These are phyloP conservation scores for Trichoderma sp. DNA, from an alignment of 2,329 filamentous ascomycete species.

Conservation along the genomic window DNA sequence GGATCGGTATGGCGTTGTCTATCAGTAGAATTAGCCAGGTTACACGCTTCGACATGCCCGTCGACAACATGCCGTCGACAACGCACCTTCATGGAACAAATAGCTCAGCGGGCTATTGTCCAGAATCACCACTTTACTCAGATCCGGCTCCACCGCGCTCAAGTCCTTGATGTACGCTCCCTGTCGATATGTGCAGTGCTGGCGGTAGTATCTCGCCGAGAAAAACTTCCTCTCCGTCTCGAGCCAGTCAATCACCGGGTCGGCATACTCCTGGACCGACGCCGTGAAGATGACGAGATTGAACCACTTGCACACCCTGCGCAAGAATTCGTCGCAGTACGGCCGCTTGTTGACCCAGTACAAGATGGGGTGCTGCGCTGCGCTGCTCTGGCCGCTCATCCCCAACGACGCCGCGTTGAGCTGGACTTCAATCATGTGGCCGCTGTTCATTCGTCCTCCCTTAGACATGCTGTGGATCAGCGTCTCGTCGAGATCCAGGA, in stretches of 20 bases:
- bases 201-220: slow-evolving; percentile 87
- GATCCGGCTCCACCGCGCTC: slow-evolving; percentile 90
- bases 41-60: not conserved
- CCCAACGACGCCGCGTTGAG: slow-evolving; percentile 72
- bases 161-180: slow-evolving; percentile 98
- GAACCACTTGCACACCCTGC: slow-evolving; percentile 94
- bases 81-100: slow-evolving; percentile 93
- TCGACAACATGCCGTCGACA: slow-evolving; percentile 33
- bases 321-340: slow-evolving; percentile 93
- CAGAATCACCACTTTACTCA: slow-evolving; percentile 98
- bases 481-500: slow-evolving; percentile 95
- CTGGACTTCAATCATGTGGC: slow-evolving; percentile 98
- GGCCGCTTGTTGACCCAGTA: slow-evolving; percentile 99
- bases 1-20: slow-evolving; percentile 99
- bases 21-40: slow-evolving; percentile 26
- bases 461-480: slow-evolving; percentile 98
- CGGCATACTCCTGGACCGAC: slow-evolving; percentile 96
- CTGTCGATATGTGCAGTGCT: slow-evolving; percentile 94
- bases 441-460: slow-evolving; percentile 90
- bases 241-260: slow-evolving; percentile 98
- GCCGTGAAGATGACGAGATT: slow-evolving; percentile 96
- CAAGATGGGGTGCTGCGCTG: slow-evolving; percentile 88
- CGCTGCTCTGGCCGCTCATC: slow-evolving; percentile 64
- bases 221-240: slow-evolving; percentile 98
- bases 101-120: slow-evolving; percentile 99